Evolutionary conservation across 768 basidiomycete species (phyloP), one percentile per base, ranked within the genome.

Genomic region (Termitomyces sp.): DNA sequence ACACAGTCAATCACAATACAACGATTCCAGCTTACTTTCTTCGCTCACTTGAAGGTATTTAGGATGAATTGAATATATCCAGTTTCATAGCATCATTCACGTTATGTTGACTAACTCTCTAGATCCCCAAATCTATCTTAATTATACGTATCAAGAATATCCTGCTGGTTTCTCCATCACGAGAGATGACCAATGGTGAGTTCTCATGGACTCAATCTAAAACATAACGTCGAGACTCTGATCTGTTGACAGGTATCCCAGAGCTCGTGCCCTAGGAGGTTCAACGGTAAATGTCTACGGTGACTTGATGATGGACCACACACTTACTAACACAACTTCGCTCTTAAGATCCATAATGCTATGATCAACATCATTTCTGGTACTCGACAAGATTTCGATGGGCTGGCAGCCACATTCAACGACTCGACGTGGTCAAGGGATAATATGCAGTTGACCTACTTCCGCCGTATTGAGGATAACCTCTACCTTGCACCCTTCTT

Each of bases 361-460:
- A 60, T 70, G 63, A 63, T 68, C 55, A 71, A 70, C 51, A 63
- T 68, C 28, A 63, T 71, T 23, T 61, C 60, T 3, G 61, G 59
- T 16, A 67, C 68, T 23, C 30, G 57, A 21, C 47, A 59, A 19
- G 68, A 70, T 56, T 69, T 68, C 41, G 62, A 71, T 56, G 58
- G 58, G 25, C 47, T 70, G 12, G 70, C 68, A 0, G 17, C 54
- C 12, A 61, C 55, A 11, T 69, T 68, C 52, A 59, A 64, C n/a
- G 68, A 72, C 46, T 6, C 48, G 12, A 63, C 66, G 0, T 71
- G 70, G 70, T 66, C 65, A 3, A 50, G 63, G 45, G 51, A 63
- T 14, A 69, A 67, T 47, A 70, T 71, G 67, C 70, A 68, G 3
- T 28, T 28, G 39, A 56, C 61, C 40, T 71, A 71, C 47, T 70